Conservation (phyloP, 306 rosid species). For the Sicyos baderoa region DNA sequence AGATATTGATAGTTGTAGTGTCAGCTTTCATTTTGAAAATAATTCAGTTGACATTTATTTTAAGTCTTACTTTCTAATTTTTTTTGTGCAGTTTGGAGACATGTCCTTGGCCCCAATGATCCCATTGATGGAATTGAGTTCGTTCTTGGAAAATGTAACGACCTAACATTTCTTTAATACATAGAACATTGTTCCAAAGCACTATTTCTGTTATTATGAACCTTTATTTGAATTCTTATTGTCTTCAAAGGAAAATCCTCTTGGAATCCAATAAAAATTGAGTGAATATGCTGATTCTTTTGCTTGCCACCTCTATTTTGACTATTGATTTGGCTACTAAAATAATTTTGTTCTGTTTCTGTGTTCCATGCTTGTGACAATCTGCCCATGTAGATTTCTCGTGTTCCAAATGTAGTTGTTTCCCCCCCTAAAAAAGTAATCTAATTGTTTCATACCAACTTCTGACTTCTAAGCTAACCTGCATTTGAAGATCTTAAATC, state of each 20-base stretch:
- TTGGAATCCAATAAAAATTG: not conserved
- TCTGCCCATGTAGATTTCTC: too few species aligned
- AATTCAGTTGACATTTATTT: not conserved
- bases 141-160: slow-evolving; percentile 86
- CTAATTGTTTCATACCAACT: too few species aligned
- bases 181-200: not conserved
- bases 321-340: too few species aligned
- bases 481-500: not conserved
- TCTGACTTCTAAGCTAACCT: too few species aligned
- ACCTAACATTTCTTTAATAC: not conserved
- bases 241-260: slow-evolving; percentile 3
- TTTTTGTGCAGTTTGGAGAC: slow-evolving; percentile 95
- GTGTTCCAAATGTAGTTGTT: too few species aligned
- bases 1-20: not conserved
- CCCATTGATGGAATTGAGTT: slow-evolving; percentile 61
- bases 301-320: too few species aligned
- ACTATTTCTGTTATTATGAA: not conserved
- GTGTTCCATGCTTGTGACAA: too few species aligned
- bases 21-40: not conserved
- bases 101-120: slow-evolving; percentile 64
- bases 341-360: too few species aligned
- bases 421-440: too few species aligned
- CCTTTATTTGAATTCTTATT: not conserved
- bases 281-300: not conserved
- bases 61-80: slow-evolving; percentile 28